Evolutionary conservation across 805 yeast genomes (phyloP).

Genomic region (Candida verbasci): DNA sequence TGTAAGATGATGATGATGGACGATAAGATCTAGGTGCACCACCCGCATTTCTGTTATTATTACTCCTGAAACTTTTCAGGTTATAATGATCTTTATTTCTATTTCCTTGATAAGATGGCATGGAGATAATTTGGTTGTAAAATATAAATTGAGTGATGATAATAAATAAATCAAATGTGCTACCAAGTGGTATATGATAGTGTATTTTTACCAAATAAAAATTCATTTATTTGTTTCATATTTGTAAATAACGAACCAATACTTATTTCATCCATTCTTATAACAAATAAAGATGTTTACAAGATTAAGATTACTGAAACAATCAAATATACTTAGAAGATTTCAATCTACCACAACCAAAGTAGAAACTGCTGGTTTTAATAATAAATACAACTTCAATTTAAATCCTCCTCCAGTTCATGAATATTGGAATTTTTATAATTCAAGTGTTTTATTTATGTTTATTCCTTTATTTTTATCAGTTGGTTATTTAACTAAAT

Average conservation of each 20-base stretch:
- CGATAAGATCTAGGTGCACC: not conserved
- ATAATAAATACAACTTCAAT: slow-evolving; percentile 39
- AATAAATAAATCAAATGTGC: too few species aligned
- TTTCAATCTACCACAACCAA: slow-evolving; percentile 24
- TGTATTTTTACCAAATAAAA: slow-evolving; percentile 14
- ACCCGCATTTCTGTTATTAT: not conserved
- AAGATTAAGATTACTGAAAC: slow-evolving; percentile 21
- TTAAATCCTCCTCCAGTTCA: slow-evolving; percentile 43
- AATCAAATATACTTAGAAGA: slow-evolving; percentile 21
- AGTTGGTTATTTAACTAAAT: slow-evolving; percentile 31
- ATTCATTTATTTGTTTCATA: slow-evolving; percentile 30
- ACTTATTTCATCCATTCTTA: not conserved
- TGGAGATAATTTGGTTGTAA: not conserved
- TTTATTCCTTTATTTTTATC: slow-evolving; percentile 34
- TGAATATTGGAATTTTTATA: slow-evolving; percentile 40
- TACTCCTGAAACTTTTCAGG: not conserved
- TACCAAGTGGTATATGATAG: too few species aligned
- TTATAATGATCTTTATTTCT: slow-evolving; percentile 4
- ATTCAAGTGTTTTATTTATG: slow-evolving; percentile 32
- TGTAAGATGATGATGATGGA: slow-evolving; percentile 6
- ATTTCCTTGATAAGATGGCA: slow-evolving; percentile 4
- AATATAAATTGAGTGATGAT: too few species aligned
- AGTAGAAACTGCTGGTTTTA: too few species aligned
- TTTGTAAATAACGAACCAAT: too few species aligned
- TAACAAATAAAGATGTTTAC: slow-evolving; percentile 18